phyloP scores from a whole-genome alignment of 352 stramenopile genomes.

The Paralagenidium karlingii region DNA sequence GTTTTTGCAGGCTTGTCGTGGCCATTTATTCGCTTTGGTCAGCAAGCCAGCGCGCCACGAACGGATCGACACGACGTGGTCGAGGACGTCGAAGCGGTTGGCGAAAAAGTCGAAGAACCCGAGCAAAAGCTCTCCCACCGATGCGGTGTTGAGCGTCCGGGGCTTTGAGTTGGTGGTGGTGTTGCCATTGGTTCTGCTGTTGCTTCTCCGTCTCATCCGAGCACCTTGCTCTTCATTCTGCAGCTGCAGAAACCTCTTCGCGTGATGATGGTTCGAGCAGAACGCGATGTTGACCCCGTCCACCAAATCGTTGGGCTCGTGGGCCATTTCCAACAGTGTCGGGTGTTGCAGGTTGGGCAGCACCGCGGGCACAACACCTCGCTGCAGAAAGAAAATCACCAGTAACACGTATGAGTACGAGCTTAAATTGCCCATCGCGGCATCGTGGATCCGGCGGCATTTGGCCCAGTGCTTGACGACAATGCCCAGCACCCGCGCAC shows the following conservation, averaged over 20 bases:
- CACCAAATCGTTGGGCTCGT: conserved; percentile 10
- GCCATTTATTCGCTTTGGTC: conserved; percentile 16
- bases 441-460: conserved; percentile 92
- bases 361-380: conserved; percentile 37
- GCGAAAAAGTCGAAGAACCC: conserved; percentile 96
- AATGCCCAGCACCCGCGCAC: conserved; percentile 82
- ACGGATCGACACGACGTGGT: conserved; percentile 89
- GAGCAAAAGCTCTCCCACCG: conserved; percentile 76
- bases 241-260: conserved; percentile 19
- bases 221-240: no score
- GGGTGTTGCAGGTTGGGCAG: conserved; percentile 92
- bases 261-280: conserved; percentile 25
- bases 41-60: conserved; percentile 19
- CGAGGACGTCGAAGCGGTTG: conserved; percentile 93
- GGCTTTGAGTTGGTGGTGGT: no score
- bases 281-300: conserved; percentile 68
- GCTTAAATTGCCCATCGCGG: conserved; percentile 90
- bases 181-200: no score
- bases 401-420: conserved; percentile 98
- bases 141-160: conserved; percentile 1
- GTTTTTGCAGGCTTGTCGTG: conserved; percentile 13
- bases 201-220: no score
- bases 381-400: conserved; percentile 94
- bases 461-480: conserved; percentile 98
- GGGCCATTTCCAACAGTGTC: conserved; percentile 21